A percentile compares a stretch with the other conserved stretches of the same genome.
Evolutionary conservation across 345 rosid genomes (phyloP).

Genomic region (Tarenaya hassleriana): DNA sequence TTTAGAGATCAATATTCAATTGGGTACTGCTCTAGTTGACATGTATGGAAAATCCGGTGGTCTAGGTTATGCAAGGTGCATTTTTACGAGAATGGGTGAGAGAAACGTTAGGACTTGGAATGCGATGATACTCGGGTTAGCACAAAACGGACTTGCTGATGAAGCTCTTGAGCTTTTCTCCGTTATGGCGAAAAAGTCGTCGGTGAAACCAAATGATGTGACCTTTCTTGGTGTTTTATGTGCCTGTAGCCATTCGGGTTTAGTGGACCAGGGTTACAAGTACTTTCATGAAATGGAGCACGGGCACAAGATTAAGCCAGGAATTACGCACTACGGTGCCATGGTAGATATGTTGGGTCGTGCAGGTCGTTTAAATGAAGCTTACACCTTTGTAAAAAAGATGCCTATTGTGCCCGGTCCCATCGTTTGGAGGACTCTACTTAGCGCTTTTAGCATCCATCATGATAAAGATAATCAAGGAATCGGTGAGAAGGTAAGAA

Average conservation of each 20-base stretch:
- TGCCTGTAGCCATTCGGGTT: conserved; percentile 75
- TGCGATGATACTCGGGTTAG: conserved; percentile 83
- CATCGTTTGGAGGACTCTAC: conserved; percentile 63
- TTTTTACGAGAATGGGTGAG: conserved; percentile 46
- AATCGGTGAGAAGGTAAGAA: conserved; percentile 42
- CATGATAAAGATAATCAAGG: conserved; percentile 34
- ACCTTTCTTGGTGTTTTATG: conserved; percentile 82
- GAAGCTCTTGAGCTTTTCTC: conserved; percentile 53
- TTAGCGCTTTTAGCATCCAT: conserved; percentile 54
- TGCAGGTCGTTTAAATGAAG: conserved; percentile 60
- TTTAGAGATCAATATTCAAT: conserved; percentile 42
- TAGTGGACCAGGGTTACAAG: conserved; percentile 60
- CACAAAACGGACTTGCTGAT: conserved; percentile 63
- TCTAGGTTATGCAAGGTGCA: conserved; percentile 39
- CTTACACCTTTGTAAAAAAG: conserved; percentile 40
- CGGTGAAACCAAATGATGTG: conserved; percentile 56
- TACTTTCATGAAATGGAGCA: conserved; percentile 65
- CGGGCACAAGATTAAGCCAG: conserved; percentile 60
- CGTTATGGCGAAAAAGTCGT: conserved; percentile 38
- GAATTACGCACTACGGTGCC: conserved; percentile 62
- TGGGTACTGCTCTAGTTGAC: conserved; percentile 82
- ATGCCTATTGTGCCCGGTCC: conserved; percentile 58
- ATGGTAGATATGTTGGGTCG: conserved; percentile 73
- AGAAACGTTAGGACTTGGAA: conserved; percentile 90
- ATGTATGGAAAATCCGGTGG: conserved; percentile 75